Conservation (phyloP, 352 stramenopile species). For the Globisporangium solare region DNA sequence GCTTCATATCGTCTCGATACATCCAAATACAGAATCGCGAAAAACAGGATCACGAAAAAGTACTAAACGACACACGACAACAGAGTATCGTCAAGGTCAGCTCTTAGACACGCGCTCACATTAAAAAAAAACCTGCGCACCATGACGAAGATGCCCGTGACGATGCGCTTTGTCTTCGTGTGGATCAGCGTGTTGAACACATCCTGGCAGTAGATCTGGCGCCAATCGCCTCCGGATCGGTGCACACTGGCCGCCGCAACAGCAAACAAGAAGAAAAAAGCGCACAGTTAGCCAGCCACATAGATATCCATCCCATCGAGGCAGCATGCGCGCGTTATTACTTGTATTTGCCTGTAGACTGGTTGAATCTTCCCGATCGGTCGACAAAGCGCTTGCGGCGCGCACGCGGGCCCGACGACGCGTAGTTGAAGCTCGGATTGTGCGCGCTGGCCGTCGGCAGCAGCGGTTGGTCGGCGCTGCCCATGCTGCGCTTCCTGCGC, state of each 20-base stretch:
- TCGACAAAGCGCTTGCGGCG: slow-evolving; percentile 49
- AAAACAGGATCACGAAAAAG: slow-evolving; percentile 76
- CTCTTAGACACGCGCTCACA: neutral
- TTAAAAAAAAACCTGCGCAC: slow-evolving; percentile 24
- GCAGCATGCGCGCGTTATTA: slow-evolving; percentile 8
- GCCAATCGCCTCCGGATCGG: slow-evolving; percentile 73
- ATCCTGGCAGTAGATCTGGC: slow-evolving; percentile 80
- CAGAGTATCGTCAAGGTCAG: neutral
- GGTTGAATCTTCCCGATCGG: slow-evolving; percentile 53
- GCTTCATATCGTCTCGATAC: slow-evolving; percentile 51
- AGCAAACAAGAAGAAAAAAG: slow-evolving; percentile 6
- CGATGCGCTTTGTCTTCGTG: slow-evolving; percentile 75
- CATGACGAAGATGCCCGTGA: slow-evolving; percentile 70
- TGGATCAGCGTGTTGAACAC: slow-evolving; percentile 87
- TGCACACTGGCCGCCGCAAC: slow-evolving; percentile 19
- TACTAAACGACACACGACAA: slow-evolving; percentile 37
- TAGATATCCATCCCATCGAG: neutral
- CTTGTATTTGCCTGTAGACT: slow-evolving; percentile 72
- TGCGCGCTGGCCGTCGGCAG: slow-evolving; percentile 13
- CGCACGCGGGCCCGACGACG: slow-evolving; percentile 2
- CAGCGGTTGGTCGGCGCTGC: slow-evolving; percentile 26
- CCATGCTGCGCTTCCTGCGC: slow-evolving; percentile 8
- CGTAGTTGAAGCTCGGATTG: slow-evolving; percentile 6
- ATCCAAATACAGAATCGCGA: slow-evolving; percentile 69
- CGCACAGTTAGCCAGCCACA: neutral